Conservation (phyloP, 2,329 filamentous ascomycete genomes). For the Botryotinia convoluta region DNA sequence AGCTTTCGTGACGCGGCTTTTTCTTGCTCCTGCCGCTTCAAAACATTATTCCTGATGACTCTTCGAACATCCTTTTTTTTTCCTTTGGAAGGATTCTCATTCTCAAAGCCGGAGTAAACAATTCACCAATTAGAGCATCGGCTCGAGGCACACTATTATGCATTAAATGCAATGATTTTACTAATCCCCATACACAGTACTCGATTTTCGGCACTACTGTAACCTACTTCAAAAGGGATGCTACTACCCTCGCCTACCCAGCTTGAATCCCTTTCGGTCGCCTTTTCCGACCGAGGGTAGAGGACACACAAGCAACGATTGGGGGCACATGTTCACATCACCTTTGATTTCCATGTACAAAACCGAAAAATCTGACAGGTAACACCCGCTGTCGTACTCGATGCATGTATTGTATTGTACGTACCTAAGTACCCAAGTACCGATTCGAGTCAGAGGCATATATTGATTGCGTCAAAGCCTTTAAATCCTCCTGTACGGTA, state of each 20-base stretch:
- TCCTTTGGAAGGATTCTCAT: not conserved
- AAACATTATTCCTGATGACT: constrained; percentile 7
- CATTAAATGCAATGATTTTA: constrained; percentile 12
- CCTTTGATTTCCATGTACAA: constrained; percentile 6
- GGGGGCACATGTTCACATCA: constrained; percentile 5
- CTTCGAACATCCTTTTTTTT: not conserved
- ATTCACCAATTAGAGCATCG: constrained; percentile 2
- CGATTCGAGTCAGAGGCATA: not conserved
- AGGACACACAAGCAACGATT: not conserved
- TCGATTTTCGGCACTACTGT: constrained; percentile 15
- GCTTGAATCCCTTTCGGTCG: not conserved
- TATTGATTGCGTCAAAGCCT: not conserved
- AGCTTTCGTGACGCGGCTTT: constrained; percentile 8
- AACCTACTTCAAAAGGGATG: constrained; percentile 1
- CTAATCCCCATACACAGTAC: not conserved
- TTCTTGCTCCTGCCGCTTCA: constrained; percentile 1
- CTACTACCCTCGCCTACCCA: constrained; percentile 4
- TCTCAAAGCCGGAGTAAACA: not conserved
- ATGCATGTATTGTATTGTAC: not conserved
- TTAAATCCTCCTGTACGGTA: not conserved
- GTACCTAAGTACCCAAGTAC: not conserved
- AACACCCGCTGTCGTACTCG: constrained; percentile 17
- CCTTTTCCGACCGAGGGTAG: not conserved
- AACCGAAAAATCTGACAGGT: constrained; percentile 14
- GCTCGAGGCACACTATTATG: not conserved